phyloP scores from a whole-genome alignment of 768 basidiomycete species.

The Serpula lacrymans region DNA sequence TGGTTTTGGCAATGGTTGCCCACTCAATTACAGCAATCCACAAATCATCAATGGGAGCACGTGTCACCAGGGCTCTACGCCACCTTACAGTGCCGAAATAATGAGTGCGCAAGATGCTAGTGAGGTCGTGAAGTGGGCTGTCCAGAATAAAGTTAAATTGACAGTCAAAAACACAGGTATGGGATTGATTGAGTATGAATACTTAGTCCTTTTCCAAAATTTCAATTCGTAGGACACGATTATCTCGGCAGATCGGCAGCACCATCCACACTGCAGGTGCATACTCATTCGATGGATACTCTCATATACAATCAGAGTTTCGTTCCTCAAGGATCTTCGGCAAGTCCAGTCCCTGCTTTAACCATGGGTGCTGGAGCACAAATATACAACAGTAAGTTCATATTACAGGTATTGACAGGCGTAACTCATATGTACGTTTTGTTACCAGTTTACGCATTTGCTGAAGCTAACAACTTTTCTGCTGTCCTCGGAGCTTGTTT shows the following conservation, averaged over 20 bases:
- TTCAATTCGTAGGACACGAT: constrained; percentile 16
- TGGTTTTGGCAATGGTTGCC: constrained; percentile 13
- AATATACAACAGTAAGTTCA: constrained; percentile 11
- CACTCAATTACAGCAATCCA: constrained; percentile 16
- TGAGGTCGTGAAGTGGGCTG: constrained; percentile 16
- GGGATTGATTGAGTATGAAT: not conserved
- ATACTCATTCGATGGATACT: constrained; percentile 13
- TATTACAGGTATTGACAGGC: too few relatives aligned
- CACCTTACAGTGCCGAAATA: constrained; percentile 18
- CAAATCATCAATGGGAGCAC: constrained; percentile 7
- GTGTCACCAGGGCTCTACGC: constrained; percentile 18
- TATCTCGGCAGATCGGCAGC: constrained; percentile 18
- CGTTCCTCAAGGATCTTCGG: constrained; percentile 14
- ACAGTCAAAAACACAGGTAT: constrained; percentile 21
- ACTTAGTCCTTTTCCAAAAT: not conserved
- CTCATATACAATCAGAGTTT: constrained; percentile 15
- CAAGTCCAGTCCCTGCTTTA: constrained; percentile 12
- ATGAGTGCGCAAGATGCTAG: constrained; percentile 17
- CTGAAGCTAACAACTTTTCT: constrained; percentile 11
- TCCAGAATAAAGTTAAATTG: constrained; percentile 14
- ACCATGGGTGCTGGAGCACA: constrained; percentile 17
- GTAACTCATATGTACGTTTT: not conserved
- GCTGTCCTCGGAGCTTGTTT: constrained; percentile 16
- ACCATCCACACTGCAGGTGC: constrained; percentile 21
- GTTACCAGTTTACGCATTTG: constrained; percentile 14